Conservation (phyloP, 495 filamentous ascomycete genomes). For the Penicillium angulare region DNA sequence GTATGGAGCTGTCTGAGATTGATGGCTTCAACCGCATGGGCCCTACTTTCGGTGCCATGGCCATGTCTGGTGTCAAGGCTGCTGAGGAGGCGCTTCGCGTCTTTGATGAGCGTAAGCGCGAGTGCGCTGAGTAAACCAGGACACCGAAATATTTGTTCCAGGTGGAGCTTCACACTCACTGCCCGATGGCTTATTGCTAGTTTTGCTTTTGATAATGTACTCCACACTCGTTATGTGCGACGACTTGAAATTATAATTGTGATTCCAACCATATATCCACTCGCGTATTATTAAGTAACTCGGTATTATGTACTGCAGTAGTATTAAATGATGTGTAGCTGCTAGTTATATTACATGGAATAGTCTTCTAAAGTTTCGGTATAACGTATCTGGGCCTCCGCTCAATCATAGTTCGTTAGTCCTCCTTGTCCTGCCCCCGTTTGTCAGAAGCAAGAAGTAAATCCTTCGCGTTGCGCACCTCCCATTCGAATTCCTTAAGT, state of each 20-base stretch:
- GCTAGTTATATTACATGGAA: not conserved
- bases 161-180: slow-evolving; percentile 7
- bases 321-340: not conserved
- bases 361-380: not conserved
- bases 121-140: slow-evolving; percentile 48
- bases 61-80: slow-evolving; percentile 78
- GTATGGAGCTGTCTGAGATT: slow-evolving; percentile 89
- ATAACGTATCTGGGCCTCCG: not conserved
- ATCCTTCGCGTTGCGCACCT: slow-evolving; percentile 68
- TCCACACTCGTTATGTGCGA: slow-evolving; percentile 24
- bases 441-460: slow-evolving; percentile 25
- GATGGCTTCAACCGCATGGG: slow-evolving; percentile 88
- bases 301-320: not conserved
- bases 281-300: not conserved
- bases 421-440: slow-evolving; percentile 1
- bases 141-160: not conserved
- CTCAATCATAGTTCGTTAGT: not conserved
- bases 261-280: not conserved
- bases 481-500: slow-evolving; percentile 94
- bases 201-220: slow-evolving; percentile 14
- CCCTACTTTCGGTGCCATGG: slow-evolving; percentile 81
- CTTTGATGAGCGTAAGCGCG: slow-evolving; percentile 70
- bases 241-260: not conserved
- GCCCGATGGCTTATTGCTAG: slow-evolving; percentile 2
- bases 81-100: slow-evolving; percentile 79